phyloP scores from a whole-genome alignment of 345 rosid genomes.

The Mercurialis annua region DNA sequence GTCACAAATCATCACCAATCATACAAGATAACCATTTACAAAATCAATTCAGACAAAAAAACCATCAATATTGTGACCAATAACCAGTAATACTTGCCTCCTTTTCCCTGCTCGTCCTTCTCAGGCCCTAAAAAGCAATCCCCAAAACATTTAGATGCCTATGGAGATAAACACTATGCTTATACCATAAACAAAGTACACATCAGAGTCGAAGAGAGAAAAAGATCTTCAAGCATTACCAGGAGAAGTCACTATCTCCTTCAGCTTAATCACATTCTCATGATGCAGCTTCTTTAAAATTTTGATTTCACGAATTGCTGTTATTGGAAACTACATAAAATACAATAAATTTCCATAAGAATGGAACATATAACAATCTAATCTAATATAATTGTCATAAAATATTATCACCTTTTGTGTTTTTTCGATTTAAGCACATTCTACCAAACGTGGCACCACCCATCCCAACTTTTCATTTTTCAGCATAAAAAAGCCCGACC shows the following conservation, averaged over 20 bases:
- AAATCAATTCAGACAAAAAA: background rate
- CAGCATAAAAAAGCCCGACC: no score
- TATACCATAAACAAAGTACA: background rate
- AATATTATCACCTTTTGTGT: no score
- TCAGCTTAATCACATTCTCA: slow-evolving; percentile 64
- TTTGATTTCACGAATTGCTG: slow-evolving; percentile 81
- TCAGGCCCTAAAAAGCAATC: slow-evolving; percentile 55
- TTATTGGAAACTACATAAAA: slow-evolving; percentile 58
- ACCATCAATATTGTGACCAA: background rate
- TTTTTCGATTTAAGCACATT: no score
- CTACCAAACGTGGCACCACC: no score
- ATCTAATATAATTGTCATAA: no score
- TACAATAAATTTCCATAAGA: slow-evolving; percentile 1
- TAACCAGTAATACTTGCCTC: slow-evolving; percentile 47
- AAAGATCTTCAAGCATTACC: slow-evolving; percentile 31
- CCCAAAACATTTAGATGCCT: slow-evolving; percentile 2
- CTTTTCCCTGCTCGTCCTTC: slow-evolving; percentile 81
- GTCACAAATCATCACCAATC: slow-evolving; percentile 16
- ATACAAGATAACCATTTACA: background rate
- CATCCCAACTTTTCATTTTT: no score
- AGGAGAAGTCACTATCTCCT: slow-evolving; percentile 75
- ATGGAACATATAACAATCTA: no score
- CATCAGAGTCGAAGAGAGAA: background rate
- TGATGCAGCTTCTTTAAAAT: slow-evolving; percentile 72
- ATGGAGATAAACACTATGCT: background rate